Percentiles rank a stretch among this genome's conserved stretches.
Conservation (phyloP, 139 green algal species). For the Astrephomene gubernaculifera region DNA sequence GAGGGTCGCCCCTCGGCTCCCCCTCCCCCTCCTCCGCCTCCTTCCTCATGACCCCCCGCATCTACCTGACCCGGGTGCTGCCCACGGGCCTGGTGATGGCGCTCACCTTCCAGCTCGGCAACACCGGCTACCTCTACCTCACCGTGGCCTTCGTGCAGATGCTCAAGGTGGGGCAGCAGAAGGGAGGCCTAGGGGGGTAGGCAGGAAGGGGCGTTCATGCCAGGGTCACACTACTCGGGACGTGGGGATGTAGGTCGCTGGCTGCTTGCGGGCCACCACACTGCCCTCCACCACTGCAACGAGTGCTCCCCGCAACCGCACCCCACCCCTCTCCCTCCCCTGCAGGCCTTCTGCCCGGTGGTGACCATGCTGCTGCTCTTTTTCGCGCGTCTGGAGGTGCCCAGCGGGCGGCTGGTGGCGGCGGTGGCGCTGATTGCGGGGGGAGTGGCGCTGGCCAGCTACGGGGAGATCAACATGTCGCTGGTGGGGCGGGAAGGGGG, state of each 20-base stretch:
- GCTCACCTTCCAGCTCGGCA: conserved; percentile 60
- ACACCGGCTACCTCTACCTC: conserved; percentile 94
- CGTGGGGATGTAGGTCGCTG: too few species aligned
- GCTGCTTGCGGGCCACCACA: too few species aligned
- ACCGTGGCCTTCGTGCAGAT: conserved; percentile 94
- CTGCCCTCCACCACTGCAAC: too few species aligned
- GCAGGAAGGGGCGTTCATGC: not conserved
- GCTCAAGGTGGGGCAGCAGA: conserved; percentile 56
- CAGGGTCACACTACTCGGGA: too few species aligned
- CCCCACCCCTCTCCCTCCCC: not conserved
- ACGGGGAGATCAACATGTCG: conserved; percentile 62
- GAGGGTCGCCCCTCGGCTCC: too few species aligned
- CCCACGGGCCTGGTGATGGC: conserved; percentile 60
- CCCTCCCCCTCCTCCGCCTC: too few species aligned
- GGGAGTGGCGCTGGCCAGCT: conserved; percentile 74
- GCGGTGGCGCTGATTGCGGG: conserved; percentile 72
- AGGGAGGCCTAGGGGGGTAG: too few species aligned
- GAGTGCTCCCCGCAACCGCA: not conserved
- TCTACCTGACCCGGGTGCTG: conserved; percentile 51
- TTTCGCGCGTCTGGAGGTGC: conserved; percentile 68
- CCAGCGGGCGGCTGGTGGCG: conserved; percentile 64
- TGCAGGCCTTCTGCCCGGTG: conserved; percentile 82
- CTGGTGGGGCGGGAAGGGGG: not conserved
- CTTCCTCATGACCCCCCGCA: not conserved
- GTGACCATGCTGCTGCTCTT: conserved; percentile 88